A percentile compares a stretch with the other conserved stretches of the same genome.
Conservation (phyloP, 2,329 filamentous ascomycete species). For the Fusarium sp. region DNA sequence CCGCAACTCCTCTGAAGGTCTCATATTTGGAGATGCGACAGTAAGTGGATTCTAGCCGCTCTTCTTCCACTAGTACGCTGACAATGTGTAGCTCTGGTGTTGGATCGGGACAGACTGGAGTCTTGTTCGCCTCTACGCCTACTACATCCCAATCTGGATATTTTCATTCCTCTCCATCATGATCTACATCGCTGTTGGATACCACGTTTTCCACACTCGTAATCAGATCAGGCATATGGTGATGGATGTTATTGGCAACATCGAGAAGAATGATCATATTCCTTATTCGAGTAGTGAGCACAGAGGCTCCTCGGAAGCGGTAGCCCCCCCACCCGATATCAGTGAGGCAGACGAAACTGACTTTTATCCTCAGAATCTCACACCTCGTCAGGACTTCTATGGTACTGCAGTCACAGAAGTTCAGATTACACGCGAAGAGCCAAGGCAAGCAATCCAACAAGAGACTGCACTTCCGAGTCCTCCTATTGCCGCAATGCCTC, state of each 20-base stretch:
- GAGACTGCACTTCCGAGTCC: constrained; percentile 18
- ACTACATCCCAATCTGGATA: constrained; percentile 69
- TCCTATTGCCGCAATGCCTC: constrained; percentile 19
- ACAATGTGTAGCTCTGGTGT: constrained; percentile 62
- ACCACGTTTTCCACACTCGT: constrained; percentile 66
- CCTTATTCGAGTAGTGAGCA: constrained; percentile 42
- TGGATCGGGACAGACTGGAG: constrained; percentile 66
- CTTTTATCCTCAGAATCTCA: constrained; percentile 38
- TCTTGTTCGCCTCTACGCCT: constrained; percentile 65
- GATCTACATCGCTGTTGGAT: constrained; percentile 66
- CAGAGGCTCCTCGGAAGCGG: constrained; percentile 49
- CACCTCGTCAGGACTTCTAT: constrained; percentile 48
- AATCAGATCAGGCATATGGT: constrained; percentile 62
- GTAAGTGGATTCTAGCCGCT: constrained; percentile 48
- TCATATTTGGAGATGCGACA: constrained; percentile 65
- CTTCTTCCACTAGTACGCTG: neutral
- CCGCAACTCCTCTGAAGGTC: constrained; percentile 47
- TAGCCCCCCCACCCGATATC: constrained; percentile 15
- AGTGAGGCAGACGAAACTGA: constrained; percentile 21
- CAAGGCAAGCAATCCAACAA: constrained; percentile 13
- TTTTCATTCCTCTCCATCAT: constrained; percentile 63
- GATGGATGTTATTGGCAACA: constrained; percentile 36
- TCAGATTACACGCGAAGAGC: constrained; percentile 50
- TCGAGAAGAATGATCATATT: constrained; percentile 20
- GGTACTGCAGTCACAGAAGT: constrained; percentile 61